A percentile compares a stretch with the other conserved stretches of the same genome.
phyloP scores from a whole-genome alignment of 257 asterid species.

The Rehmannia glutinosa region DNA sequence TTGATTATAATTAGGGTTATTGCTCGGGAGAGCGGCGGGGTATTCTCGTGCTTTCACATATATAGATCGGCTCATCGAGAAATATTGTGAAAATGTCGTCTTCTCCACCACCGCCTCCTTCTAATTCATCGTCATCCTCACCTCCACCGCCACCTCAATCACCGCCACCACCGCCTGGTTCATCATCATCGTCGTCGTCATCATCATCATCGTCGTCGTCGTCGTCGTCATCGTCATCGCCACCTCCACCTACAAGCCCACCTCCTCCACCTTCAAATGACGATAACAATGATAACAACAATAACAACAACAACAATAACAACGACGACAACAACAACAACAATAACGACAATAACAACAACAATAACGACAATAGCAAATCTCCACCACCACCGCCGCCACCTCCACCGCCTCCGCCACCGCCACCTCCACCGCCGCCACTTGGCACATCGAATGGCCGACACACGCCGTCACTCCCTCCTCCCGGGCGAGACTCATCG shows the following conservation, averaged over 20 bases:
- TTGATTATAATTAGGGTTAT: constrained; percentile 11
- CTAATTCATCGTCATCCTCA: neutral
- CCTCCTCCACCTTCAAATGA: constrained; percentile 8
- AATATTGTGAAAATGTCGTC: no score
- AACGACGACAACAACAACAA: constrained; percentile 9
- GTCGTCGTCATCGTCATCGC: constrained; percentile 16
- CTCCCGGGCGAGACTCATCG: neutral
- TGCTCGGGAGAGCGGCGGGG: constrained; percentile 26
- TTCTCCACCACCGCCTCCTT: neutral
- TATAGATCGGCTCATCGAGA: neutral
- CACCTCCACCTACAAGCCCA: constrained; percentile 1
- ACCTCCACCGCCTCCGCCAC: constrained; percentile 7
- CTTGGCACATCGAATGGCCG: constrained; percentile 12
- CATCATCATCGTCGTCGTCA: neutral
- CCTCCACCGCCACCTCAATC: constrained; percentile 11
- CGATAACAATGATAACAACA: neutral
- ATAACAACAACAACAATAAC: neutral
- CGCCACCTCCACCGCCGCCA: constrained; percentile 10
- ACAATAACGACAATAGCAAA: neutral
- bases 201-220: constrained; percentile 9
- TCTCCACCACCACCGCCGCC: constrained; percentile 17
- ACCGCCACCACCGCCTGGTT: constrained; percentile 18
- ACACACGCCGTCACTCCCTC: neutral
- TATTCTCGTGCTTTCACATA: neutral
- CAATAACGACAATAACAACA: neutral